These are phyloP conservation scores for Casuarina equisetifolia DNA, from an alignment of 306 rosid genomes.

Conservation along the genomic window DNA sequence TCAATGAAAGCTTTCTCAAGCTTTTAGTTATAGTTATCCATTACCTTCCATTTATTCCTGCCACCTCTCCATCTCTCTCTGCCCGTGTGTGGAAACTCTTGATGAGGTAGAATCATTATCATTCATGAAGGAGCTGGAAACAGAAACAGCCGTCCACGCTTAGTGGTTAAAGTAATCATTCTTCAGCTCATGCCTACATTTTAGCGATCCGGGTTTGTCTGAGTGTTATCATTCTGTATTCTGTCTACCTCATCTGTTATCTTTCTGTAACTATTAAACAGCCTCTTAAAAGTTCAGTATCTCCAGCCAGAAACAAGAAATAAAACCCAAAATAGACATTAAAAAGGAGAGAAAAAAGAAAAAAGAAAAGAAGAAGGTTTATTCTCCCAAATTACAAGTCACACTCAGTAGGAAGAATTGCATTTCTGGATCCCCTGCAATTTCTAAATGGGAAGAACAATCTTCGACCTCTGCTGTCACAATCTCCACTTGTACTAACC, in stretches of 20 bases:
- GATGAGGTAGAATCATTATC: conserved; percentile 29
- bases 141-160: conserved; percentile 15
- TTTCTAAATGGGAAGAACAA: conserved; percentile 61
- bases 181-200: conserved; percentile 29
- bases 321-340: conserved; percentile 5
- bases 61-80: conserved; percentile 3
- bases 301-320: conserved; percentile 23
- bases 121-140: conserved; percentile 36
- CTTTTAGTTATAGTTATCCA: conserved; percentile 24
- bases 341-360: background rate
- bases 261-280: conserved; percentile 4
- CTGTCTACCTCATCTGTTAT: conserved; percentile 20
- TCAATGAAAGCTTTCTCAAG: conserved; percentile 22
- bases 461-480: conserved; percentile 46
- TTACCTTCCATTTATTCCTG: conserved; percentile 23
- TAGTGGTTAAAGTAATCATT: conserved; percentile 41
- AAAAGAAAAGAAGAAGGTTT: background rate
- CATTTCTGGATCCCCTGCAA: conserved; percentile 44
- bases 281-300: conserved; percentile 4
- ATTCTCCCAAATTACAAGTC: conserved; percentile 31
- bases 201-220: conserved; percentile 24
- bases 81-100: conserved; percentile 1
- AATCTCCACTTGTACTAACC: conserved; percentile 42
- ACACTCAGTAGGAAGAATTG: conserved; percentile 46
- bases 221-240: conserved; percentile 14